Percentiles rank a stretch among this genome's conserved stretches.
These are phyloP conservation scores for Neonectria hederae DNA, from an alignment of 2,329 filamentous ascomycete genomes.

Conservation along the genomic window DNA sequence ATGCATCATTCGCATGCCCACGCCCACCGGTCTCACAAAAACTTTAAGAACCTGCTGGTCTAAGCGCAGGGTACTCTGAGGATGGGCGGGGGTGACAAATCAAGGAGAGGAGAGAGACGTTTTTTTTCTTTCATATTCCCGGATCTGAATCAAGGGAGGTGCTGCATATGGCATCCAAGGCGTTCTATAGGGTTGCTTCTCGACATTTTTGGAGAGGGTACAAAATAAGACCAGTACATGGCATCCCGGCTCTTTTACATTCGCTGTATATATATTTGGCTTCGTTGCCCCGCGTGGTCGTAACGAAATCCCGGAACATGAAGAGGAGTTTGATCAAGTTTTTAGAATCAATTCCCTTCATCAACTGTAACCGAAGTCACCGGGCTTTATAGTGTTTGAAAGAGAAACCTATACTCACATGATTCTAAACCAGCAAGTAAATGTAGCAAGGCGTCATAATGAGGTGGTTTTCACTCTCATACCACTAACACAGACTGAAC, in stretches of 20 bases:
- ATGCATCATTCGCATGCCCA: conserved; percentile 18
- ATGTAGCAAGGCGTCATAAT: too few relatives aligned
- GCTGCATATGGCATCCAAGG: neutral
- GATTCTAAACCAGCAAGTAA: too few relatives aligned
- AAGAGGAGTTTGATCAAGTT: neutral
- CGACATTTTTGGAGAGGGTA: conserved; percentile 11
- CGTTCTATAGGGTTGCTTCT: conserved; percentile 1
- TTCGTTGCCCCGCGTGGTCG: neutral
- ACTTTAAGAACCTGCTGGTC: conserved; percentile 29
- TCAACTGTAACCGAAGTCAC: neutral
- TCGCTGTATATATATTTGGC: conserved; percentile 21
- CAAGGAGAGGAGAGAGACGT: neutral
- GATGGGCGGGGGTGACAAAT: neutral
- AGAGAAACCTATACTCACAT: too few relatives aligned
- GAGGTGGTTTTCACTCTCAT: too few relatives aligned
- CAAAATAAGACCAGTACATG: conserved; percentile 2
- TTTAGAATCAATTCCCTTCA: too few relatives aligned
- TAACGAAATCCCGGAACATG: neutral
- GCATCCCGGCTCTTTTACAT: neutral
- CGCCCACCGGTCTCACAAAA: conserved; percentile 1
- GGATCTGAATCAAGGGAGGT: neutral
- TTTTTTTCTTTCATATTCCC: neutral
- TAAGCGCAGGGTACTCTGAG: conserved; percentile 20
- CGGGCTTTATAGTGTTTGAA: too few relatives aligned
- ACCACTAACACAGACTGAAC: neutral